Evolutionary conservation across 2,329 filamentous ascomycete species (phyloP).

Genomic region (Sclerotiophoma versabilis): DNA sequence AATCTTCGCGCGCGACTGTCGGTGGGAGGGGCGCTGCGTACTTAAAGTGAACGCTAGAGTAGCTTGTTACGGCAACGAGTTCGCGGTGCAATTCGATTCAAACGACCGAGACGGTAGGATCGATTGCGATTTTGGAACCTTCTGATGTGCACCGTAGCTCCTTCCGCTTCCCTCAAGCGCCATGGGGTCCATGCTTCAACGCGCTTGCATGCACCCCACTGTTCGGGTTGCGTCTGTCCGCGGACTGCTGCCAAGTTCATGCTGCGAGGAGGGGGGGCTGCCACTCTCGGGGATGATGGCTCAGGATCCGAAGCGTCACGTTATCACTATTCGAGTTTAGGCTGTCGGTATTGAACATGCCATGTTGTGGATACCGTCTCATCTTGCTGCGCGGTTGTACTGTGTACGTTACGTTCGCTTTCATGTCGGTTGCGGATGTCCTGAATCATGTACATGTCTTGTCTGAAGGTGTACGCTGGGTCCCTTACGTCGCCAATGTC

Average conservation of each 20-base stretch:
- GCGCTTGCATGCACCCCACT: slow-evolving; percentile 16
- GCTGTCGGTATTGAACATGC: background rate
- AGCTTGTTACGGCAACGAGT: background rate
- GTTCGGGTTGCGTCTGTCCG: slow-evolving; percentile 1
- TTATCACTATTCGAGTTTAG: background rate
- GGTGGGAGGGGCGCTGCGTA: background rate
- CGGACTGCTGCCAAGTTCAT: slow-evolving; percentile 1
- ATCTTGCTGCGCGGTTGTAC: background rate
- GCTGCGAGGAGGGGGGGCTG: background rate
- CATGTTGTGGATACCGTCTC: background rate
- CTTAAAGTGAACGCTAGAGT: background rate
- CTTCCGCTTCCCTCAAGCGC: slow-evolving; percentile 13
- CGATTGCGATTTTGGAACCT: slow-evolving; percentile 1
- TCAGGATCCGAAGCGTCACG: background rate
- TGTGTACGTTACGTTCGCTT: background rate
- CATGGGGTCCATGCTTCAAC: background rate
- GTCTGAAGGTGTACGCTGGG: background rate
- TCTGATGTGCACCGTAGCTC: slow-evolving; percentile 12
- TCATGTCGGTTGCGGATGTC: background rate
- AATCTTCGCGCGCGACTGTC: background rate
- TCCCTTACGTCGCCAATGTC: slow-evolving; percentile 8
- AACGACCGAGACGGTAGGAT: slow-evolving; percentile 2
- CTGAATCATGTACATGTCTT: slow-evolving; percentile 4
- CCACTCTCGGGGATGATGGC: background rate
- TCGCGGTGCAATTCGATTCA: background rate